A percentile compares a stretch with the other conserved stretches of the same genome.
phyloP scores from a whole-genome alignment of 108 stramenopile species.

The Parmales sp. region DNA sequence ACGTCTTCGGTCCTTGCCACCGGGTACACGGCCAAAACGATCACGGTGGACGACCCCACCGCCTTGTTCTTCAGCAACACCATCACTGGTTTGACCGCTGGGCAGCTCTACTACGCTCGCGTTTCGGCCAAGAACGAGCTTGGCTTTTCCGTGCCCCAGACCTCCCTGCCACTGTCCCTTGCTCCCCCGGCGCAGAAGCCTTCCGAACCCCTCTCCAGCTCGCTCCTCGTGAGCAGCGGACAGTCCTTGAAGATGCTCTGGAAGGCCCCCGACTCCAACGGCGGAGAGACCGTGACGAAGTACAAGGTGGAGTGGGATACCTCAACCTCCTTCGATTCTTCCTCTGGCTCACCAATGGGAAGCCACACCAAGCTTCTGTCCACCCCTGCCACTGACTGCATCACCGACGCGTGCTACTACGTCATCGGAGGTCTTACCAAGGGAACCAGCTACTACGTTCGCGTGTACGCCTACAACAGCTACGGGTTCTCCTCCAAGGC shows the following conservation, averaged over 20 bases:
- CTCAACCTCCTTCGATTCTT: conserved; percentile 40
- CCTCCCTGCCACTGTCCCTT: conserved; percentile 38
- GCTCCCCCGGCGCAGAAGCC: conserved; percentile 62
- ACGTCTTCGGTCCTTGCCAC: conserved; percentile 17
- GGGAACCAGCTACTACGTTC: conserved; percentile 35
- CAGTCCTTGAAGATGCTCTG: conserved; percentile 34
- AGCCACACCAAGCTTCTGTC: conserved; percentile 37
- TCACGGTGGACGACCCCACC: conserved; percentile 16
- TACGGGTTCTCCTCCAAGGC: conserved; percentile 21
- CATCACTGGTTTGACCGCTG: conserved; percentile 34
- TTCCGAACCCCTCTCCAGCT: conserved; percentile 31
- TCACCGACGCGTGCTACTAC: conserved; percentile 26
- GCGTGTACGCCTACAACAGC: conserved; percentile 29
- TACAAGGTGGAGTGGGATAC: conserved; percentile 78
- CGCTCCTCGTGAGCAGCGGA: conserved; percentile 29
- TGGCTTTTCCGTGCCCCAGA: conserved; percentile 43
- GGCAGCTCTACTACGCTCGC: conserved; percentile 42
- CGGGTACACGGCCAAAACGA: conserved; percentile 29
- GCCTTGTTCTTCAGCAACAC: conserved; percentile 19
- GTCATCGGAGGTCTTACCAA: conserved; percentile 34
- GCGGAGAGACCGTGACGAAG: conserved; percentile 47
- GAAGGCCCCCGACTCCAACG: conserved; percentile 39
- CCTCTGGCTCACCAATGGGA: conserved; percentile 43
- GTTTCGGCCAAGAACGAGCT: conserved; percentile 45
- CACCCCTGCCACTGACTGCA: conserved; percentile 22